Evolutionary conservation across 176 grass and related monocot genomes (phyloP).

Genomic region (Neostapfia colusana): DNA sequence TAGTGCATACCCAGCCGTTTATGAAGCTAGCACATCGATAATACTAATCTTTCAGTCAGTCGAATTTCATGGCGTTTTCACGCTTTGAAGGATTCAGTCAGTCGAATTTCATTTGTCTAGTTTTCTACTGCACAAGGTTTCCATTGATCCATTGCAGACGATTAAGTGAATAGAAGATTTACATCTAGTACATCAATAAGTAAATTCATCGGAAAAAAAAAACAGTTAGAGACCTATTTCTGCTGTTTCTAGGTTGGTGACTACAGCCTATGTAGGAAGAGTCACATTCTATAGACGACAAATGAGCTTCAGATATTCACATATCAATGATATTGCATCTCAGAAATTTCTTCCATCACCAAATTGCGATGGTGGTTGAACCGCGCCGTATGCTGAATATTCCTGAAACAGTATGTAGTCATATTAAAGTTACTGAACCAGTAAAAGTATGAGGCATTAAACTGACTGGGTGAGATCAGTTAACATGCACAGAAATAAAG

Average conservation of each 20-base stretch:
- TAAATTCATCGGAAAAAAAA: slow-evolving; percentile 10
- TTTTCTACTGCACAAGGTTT: slow-evolving; percentile 9
- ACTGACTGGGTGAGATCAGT: neutral
- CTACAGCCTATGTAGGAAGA: neutral
- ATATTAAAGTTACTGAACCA: neutral
- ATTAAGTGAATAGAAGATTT: slow-evolving; percentile 26
- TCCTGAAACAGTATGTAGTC: slow-evolving; percentile 34
- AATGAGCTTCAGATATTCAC: slow-evolving; percentile 36
- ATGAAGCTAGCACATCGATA: neutral
- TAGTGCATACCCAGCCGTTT: neutral
- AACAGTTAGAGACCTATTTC: neutral
- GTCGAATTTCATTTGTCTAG: neutral
- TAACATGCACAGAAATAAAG: slow-evolving; percentile 16
- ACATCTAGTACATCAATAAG: slow-evolving; percentile 32
- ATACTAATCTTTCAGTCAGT: neutral
- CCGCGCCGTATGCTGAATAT: slow-evolving; percentile 37
- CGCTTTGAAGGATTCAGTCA: no score
- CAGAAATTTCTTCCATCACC: slow-evolving; percentile 47
- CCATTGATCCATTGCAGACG: slow-evolving; percentile 6
- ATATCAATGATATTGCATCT: slow-evolving; percentile 29
- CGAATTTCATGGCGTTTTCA: neutral
- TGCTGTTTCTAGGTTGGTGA: slow-evolving; percentile 8
- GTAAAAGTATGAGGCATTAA: neutral
- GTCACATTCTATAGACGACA: slow-evolving; percentile 35
- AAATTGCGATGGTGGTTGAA: slow-evolving; percentile 44